These are phyloP conservation scores for Penicillium daleae DNA, from an alignment of 495 filamentous ascomycete genomes.

Conservation along the genomic window DNA sequence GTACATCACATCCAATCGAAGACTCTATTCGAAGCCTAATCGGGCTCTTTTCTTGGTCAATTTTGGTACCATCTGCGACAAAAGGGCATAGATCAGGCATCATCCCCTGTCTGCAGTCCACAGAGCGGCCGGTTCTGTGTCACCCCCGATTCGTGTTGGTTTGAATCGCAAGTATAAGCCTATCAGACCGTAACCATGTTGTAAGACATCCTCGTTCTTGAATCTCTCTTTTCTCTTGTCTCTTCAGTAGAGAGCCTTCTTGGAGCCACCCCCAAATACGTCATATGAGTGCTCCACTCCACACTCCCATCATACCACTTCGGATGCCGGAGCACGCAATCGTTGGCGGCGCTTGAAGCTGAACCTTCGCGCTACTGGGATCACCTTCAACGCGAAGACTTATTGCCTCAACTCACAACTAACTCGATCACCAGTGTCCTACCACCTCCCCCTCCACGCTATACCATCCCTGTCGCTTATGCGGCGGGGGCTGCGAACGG, in stretches of 20 bases:
- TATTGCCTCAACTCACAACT: constrained; percentile 24
- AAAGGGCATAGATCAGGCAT: background rate
- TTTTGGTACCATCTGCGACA: background rate
- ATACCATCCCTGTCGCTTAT: constrained; percentile 68
- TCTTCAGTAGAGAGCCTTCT: background rate
- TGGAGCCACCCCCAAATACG: background rate
- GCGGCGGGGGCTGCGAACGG: constrained; percentile 65
- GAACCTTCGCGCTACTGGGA: background rate
- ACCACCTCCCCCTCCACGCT: constrained; percentile 83
- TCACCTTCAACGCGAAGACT: background rate
- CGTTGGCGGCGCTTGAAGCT: background rate
- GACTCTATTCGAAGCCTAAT: background rate
- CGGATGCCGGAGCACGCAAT: constrained; percentile 9
- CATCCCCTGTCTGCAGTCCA: background rate
- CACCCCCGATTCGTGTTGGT: constrained; percentile 16
- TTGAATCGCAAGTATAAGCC: constrained; percentile 18
- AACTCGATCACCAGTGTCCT: constrained; percentile 61
- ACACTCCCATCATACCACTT: constrained; percentile 1
- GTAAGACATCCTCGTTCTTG: constrained; percentile 32
- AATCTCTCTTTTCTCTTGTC: constrained; percentile 2
- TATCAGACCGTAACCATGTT: constrained; percentile 34
- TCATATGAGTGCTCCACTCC: constrained; percentile 1
- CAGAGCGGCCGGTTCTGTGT: constrained; percentile 10
- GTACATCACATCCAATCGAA: background rate
- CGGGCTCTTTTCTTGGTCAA: background rate